phyloP scores from a whole-genome alignment of 2,329 filamentous ascomycete genomes.

The Pestalotiopsis sp. region DNA sequence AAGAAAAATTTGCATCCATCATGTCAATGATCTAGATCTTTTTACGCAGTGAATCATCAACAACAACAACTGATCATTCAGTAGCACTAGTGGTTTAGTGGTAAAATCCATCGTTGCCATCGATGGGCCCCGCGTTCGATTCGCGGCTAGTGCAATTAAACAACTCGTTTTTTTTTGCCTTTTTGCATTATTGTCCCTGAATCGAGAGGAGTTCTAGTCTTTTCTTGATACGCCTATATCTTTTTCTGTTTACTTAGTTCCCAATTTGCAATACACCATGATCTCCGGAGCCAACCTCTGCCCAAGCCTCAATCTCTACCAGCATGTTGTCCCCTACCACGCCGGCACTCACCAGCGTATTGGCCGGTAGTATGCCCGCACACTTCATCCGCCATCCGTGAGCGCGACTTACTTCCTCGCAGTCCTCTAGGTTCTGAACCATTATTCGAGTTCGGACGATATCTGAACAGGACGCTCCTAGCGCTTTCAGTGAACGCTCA shows the following conservation, averaged over 20 bases:
- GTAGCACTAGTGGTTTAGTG: conserved; percentile 45
- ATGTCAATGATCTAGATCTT: background rate
- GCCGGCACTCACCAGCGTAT: conserved; percentile 17
- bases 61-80: background rate
- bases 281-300: conserved; percentile 8
- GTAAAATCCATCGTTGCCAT: conserved; percentile 56
- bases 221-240: background rate
- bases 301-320: conserved; percentile 24
- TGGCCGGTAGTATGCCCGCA: conserved; percentile 22
- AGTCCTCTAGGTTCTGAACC: conserved; percentile 22
- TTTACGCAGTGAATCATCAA: background rate
- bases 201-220: background rate
- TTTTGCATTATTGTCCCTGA: background rate
- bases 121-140: conserved; percentile 50
- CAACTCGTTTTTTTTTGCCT: background rate
- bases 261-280: background rate
- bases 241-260: background rate
- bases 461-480: conserved; percentile 26
- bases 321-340: conserved; percentile 18
- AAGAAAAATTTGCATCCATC: background rate
- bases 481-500: conserved; percentile 21
- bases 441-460: conserved; percentile 28
- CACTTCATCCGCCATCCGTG: conserved; percentile 29
- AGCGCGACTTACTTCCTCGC: conserved; percentile 25
- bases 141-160: conserved; percentile 33